Base-by-base conservation (phyloP, 768 basidiomycete species). In the Psilocybe cubensis region DNA sequence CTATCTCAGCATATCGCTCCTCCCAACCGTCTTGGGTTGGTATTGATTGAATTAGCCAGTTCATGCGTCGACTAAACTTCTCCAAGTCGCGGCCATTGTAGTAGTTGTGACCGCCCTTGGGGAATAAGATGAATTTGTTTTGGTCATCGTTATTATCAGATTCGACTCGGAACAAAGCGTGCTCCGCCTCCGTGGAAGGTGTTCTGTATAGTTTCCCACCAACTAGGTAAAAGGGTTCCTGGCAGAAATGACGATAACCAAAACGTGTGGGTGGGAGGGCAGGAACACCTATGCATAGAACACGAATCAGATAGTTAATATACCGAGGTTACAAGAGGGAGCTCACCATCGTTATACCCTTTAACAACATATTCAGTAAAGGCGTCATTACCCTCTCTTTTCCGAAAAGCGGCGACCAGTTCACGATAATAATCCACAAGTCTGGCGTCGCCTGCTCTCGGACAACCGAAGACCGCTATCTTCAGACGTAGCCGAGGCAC, bases 51-150 rank as follows among this genome's bases (percentile, higher is more conserved):
- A 72, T 67, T 10, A 84, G 65, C 81, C 79, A 83, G 12, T 63
- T 54, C 54, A 82, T 72, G 49, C 81, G 72, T 12, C 74, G 72
- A 12, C 70, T 31, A 9, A 80, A 66, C 50, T 71, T 72, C 63
- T 87, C 84, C 65, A 83, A 71, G 63, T 86, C 81, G 29, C 83
- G 73, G 14, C 76, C 75, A 56, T 79, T 83, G 67, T 86, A 86
- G 66, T 87, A 88, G 60, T 85, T 85, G 66, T 88, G 84, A 2
- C 86, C 85, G 11, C 84, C 85, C 27, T 75, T 73, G 20, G 83
- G 83, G 60, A 79, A 76, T 14, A 74, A 54, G 20, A 62, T 62
- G n/a, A 58, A 51, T 1, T 45, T 38, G 35, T 38, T 49, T 3
- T 56, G 43, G 9, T 65, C 63, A 17, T 63, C 57, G 24, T 62